These are phyloP conservation scores for Mycena vulgaris DNA, from an alignment of 768 basidiomycete genomes.

Conservation along the genomic window DNA sequence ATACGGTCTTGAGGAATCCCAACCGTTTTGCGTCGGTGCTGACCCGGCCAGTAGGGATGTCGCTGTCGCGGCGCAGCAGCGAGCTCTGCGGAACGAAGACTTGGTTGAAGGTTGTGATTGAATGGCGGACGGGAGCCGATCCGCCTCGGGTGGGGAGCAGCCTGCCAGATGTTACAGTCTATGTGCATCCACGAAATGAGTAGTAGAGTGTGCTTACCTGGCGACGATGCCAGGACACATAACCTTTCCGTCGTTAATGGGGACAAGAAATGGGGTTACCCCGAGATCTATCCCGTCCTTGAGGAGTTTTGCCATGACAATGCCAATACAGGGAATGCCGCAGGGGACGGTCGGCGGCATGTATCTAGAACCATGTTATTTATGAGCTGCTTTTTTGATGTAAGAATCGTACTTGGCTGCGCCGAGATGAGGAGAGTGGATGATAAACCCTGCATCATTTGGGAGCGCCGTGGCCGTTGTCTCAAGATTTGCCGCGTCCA, in stretches of 20 bases:
- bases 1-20: conserved; percentile 46
- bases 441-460: conserved; percentile 45
- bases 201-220: conserved; percentile 45
- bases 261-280: conserved; percentile 52
- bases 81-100: conserved; percentile 50
- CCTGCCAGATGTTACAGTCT: background rate
- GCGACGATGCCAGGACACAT: conserved; percentile 52
- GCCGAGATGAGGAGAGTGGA: conserved; percentile 48
- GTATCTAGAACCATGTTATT: conserved; percentile 40
- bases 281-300: conserved; percentile 49
- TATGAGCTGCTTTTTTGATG: too few relatives aligned
- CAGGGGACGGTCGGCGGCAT: conserved; percentile 54
- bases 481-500: conserved; percentile 55
- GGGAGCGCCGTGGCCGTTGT: conserved; percentile 53
- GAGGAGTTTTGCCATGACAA: conserved; percentile 54
- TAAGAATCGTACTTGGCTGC: conserved; percentile 52
- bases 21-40: background rate
- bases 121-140: conserved; percentile 50
- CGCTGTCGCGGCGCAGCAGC: conserved; percentile 42
- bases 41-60: too few relatives aligned
- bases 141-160: conserved; percentile 47
- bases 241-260: conserved; percentile 45
- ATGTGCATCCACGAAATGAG: too few relatives aligned
- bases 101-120: conserved; percentile 54
- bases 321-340: conserved; percentile 48